Conservation (phyloP, 495 filamentous ascomycete genomes). For the Xylaria acuta region DNA sequence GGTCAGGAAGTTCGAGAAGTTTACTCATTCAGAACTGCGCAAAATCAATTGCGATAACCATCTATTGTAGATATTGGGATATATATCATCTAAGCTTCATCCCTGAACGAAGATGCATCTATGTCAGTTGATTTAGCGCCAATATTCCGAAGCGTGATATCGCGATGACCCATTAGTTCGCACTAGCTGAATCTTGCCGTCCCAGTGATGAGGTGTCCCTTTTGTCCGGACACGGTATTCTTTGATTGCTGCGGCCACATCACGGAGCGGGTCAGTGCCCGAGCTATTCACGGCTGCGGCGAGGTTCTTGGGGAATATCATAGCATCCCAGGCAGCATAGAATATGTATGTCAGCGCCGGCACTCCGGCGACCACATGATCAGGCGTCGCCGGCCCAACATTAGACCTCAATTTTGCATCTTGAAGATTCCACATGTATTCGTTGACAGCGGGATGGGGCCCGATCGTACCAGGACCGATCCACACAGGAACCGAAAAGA, state of each 20-base stretch:
- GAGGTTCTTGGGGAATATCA: slow-evolving; percentile 36
- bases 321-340: slow-evolving; percentile 49
- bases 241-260: slow-evolving; percentile 49
- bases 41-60: background rate
- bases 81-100: background rate
- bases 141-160: slow-evolving; percentile 32
- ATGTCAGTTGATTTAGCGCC: slow-evolving; percentile 29
- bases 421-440: slow-evolving; percentile 48
- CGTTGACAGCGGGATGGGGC: slow-evolving; percentile 40
- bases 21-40: background rate
- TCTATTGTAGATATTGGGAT: slow-evolving; percentile 5
- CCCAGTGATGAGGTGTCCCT: slow-evolving; percentile 38
- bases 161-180: slow-evolving; percentile 17
- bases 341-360: slow-evolving; percentile 46
- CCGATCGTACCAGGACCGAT: slow-evolving; percentile 40
- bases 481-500: slow-evolving; percentile 44
- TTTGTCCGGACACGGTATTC: slow-evolving; percentile 42
- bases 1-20: background rate
- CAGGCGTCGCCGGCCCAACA: slow-evolving; percentile 46
- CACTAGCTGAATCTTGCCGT: slow-evolving; percentile 37
- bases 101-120: background rate
- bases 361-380: slow-evolving; percentile 49
- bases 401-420: slow-evolving; percentile 33
- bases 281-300: slow-evolving; percentile 30
- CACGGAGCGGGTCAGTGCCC: slow-evolving; percentile 37